These are phyloP conservation scores for Pythium guiyangense DNA, from an alignment of 352 stramenopile genomes.

Conservation along the genomic window DNA sequence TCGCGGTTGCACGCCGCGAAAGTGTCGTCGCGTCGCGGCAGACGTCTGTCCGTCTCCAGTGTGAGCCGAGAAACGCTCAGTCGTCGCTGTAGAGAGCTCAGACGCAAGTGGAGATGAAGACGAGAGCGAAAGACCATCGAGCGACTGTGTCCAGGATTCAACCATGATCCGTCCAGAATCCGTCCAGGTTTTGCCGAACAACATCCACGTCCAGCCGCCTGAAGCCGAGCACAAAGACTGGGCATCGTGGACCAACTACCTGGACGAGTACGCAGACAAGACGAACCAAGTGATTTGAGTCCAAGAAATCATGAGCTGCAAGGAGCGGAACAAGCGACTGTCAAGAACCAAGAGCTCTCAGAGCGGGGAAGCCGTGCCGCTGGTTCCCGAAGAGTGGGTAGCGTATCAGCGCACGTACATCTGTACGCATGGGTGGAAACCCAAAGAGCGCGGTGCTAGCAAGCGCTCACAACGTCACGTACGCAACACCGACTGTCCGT, in stretches of 20 bases:
- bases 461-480: neutral
- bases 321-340: neutral
- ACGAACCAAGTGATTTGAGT: neutral
- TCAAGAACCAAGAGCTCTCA: neutral
- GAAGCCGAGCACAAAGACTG: neutral
- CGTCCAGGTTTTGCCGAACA: neutral
- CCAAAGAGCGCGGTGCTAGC: neutral
- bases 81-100: too few species aligned
- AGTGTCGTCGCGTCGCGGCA: too few species aligned
- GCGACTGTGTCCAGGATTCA: neutral
- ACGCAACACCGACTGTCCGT: neutral
- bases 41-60: too few species aligned
- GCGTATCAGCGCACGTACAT: neutral
- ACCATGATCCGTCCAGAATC: neutral
- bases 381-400: neutral
- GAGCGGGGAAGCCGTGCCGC: neutral
- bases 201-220: neutral
- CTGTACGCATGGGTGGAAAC: neutral
- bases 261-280: neutral
- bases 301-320: neutral
- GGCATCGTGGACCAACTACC: neutral
- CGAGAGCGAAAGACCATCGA: neutral
- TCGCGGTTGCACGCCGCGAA: too few species aligned
- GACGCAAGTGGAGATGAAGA: neutral
- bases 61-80: too few species aligned